These are phyloP conservation scores for Trametes punicea DNA, from an alignment of 768 basidiomycete genomes.

Conservation along the genomic window DNA sequence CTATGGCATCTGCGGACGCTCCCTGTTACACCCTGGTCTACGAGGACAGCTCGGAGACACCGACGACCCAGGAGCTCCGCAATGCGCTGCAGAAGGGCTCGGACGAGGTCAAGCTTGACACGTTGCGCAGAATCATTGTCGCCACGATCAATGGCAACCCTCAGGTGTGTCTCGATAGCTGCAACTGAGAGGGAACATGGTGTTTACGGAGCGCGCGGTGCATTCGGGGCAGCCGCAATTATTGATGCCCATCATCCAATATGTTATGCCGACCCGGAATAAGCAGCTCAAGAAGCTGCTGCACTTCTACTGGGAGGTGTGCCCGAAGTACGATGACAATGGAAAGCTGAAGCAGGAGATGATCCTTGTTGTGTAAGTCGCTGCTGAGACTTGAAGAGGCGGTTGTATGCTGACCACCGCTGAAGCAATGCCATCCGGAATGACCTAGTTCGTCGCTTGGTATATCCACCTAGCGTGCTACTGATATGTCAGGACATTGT, in stretches of 20 bases:
- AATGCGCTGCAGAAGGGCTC: constrained; percentile 88
- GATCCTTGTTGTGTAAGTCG: constrained; percentile 93
- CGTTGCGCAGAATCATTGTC: constrained; percentile 90
- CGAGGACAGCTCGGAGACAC: constrained; percentile 70
- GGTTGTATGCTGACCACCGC: neutral
- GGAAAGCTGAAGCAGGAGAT: constrained; percentile 99
- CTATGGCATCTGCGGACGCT: constrained; percentile 47
- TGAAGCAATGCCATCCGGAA: constrained; percentile 93
- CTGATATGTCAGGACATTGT: constrained; percentile 7
- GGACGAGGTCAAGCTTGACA: constrained; percentile 95
- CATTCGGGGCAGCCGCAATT: constrained; percentile 61
- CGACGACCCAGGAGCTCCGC: constrained; percentile 79
- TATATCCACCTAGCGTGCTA: neutral
- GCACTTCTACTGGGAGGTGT: constrained; percentile 96
- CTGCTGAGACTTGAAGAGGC: constrained; percentile 3
- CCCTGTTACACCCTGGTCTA: constrained; percentile 78
- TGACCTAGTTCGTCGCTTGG: constrained; percentile 70
- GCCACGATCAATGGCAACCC: constrained; percentile 93
- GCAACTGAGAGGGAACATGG: neutral
- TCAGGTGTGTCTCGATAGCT: constrained; percentile 53
- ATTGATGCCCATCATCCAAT: constrained; percentile 99
- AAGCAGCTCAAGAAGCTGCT: constrained; percentile 97
- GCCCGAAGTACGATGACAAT: constrained; percentile 94
- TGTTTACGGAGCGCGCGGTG: constrained; percentile 2
- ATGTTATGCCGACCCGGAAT: constrained; percentile 90